Evolutionary conservation across 306 rosid species (phyloP).

Genomic region (Arachis hypogaea): DNA sequence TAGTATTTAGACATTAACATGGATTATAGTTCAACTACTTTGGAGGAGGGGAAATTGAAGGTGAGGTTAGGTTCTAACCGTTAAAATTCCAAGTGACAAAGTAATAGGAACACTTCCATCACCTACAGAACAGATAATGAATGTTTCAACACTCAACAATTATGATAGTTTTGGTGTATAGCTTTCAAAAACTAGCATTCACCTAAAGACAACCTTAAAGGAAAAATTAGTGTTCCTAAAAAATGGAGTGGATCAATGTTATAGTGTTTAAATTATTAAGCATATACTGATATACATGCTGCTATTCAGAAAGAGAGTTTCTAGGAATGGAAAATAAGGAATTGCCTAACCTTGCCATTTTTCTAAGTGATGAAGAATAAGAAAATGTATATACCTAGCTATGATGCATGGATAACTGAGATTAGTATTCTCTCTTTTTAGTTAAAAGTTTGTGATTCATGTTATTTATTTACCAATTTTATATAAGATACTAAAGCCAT

Average conservation of each 20-base stretch:
- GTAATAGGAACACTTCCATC: slow-evolving; percentile 80
- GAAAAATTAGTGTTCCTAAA: neutral
- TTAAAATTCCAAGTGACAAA: slow-evolving; percentile 85
- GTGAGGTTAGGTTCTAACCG: slow-evolving; percentile 61
- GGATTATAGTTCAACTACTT: slow-evolving; percentile 25
- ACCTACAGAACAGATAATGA: slow-evolving; percentile 54
- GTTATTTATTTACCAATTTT: too few relatives aligned
- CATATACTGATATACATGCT: neutral
- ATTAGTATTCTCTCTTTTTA: too few relatives aligned
- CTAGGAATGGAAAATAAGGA: neutral
- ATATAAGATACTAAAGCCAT: too few relatives aligned
- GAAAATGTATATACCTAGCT: neutral
- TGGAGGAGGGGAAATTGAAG: slow-evolving; percentile 5
- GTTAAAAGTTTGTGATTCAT: too few relatives aligned
- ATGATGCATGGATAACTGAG: too few relatives aligned
- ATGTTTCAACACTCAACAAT: slow-evolving; percentile 25
- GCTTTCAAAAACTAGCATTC: slow-evolving; percentile 2
- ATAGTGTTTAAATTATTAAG: slow-evolving; percentile 9
- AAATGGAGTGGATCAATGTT: slow-evolving; percentile 1
- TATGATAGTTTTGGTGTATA: neutral
- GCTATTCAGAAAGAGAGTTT: slow-evolving; percentile 11
- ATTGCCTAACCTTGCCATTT: neutral
- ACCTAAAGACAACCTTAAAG: slow-evolving; percentile 4
- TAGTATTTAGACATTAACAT: slow-evolving; percentile 9
- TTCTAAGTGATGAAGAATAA: slow-evolving; percentile 1